Percentiles rank a stretch among this genome's conserved stretches.
Evolutionary conservation across 148 eudicot species (phyloP).

Genomic region (Mesembryanthemum crystallinum): DNA sequence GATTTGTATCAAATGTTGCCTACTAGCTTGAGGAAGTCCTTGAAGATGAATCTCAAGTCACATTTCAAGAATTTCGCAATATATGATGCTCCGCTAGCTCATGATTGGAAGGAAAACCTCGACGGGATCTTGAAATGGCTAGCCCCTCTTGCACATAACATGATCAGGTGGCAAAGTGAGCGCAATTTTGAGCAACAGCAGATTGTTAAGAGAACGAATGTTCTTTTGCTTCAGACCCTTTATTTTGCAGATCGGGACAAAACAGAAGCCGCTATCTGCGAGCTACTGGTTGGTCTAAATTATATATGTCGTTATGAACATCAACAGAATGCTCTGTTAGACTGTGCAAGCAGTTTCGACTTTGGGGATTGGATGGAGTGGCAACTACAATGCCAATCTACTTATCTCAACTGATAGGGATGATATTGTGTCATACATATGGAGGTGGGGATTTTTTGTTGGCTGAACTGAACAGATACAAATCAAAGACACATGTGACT

Average conservation of each 20-base stretch:
- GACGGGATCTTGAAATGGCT: slow-evolving; percentile 66
- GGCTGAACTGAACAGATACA: slow-evolving; percentile 4
- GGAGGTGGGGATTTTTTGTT: slow-evolving; percentile 15
- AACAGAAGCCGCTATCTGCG: slow-evolving; percentile 76
- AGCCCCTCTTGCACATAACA: slow-evolving; percentile 86
- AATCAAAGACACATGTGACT: slow-evolving; percentile 12
- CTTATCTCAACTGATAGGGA: slow-evolving; percentile 31
- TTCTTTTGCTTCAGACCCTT: slow-evolving; percentile 78
- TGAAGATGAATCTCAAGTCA: slow-evolving; percentile 59
- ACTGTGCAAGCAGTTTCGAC: slow-evolving; percentile 90
- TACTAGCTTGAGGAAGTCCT: slow-evolving; percentile 53
- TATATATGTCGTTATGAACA: slow-evolving; percentile 90
- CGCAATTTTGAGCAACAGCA: slow-evolving; percentile 86
- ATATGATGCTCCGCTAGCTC: slow-evolving; percentile 83
- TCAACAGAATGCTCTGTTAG: slow-evolving; percentile 87
- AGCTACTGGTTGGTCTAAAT: slow-evolving; percentile 73
- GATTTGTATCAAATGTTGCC: slow-evolving; percentile 94
- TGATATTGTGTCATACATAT: background rate
- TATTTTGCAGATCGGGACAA: slow-evolving; percentile 76
- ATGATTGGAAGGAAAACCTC: slow-evolving; percentile 78
- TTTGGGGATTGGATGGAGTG: slow-evolving; percentile 86
- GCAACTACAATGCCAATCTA: slow-evolving; percentile 63
- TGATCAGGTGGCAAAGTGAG: slow-evolving; percentile 96
- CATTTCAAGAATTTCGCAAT: slow-evolving; percentile 64
- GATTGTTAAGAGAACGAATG: slow-evolving; percentile 65